Evolutionary conservation across 2,329 filamentous ascomycete species (phyloP), one percentile per base, ranked within the genome.

Genomic region (Periconia digitata): DNA sequence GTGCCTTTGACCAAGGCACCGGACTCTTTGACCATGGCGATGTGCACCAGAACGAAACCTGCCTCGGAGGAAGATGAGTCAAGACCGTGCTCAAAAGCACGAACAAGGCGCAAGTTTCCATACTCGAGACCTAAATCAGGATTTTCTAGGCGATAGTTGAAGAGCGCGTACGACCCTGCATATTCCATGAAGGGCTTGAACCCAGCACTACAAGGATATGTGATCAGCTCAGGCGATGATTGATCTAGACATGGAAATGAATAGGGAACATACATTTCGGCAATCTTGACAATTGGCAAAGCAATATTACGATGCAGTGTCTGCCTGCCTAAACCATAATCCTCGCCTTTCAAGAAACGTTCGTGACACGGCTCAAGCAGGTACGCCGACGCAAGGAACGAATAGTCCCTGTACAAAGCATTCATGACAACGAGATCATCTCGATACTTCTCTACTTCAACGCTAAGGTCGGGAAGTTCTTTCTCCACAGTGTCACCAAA

Each of bases 161-260:
- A 85, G 16, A 85, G 74, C 21, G 79, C 79, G 63, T 85, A 85
- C 0, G 80, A 81, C 2, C 81, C 82, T 38, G 83, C 83, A 61
- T 85, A 96, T 63, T 94, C 90, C 88, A 96, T 92, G 75, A 95
- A 96, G 2, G 91, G 90, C 63, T 92, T 89, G 70, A 96, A 92
- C 48, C 90, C 86, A 56, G 78, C 72, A 50, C 82, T 85, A 50
- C 18, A 17, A 40, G 16, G 6, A 21, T 41, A 51, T 22, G 36
- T 52, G 27, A 52, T 71, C 44, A 72, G 60, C 49, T 44, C 32
- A 40, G 41, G 43, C 2, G 8, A 23, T 20, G n/a, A 32, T 32
- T 32, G 27, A n/a, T n/a, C n/a, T n/a, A n/a, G n/a, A n/a, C n/a
- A n/a, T n/a, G n/a, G n/a, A 10, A 6, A 18, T 13, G 35, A 37